Evolutionary conservation across 2,329 filamentous ascomycete species (phyloP).

Genomic region (Fusarium kyushuense): DNA sequence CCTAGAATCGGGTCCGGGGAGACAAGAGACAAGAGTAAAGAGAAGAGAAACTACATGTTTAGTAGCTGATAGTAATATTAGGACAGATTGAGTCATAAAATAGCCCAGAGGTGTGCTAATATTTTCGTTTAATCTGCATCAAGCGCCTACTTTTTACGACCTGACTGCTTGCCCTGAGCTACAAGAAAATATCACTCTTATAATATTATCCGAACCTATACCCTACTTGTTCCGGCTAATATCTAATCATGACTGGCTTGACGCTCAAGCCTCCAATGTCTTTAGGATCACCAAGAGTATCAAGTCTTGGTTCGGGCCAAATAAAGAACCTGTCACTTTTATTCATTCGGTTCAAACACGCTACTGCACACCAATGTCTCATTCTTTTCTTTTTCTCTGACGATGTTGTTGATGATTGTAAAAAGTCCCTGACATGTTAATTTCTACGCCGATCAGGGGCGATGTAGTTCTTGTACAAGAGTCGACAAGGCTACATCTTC

Average conservation of each 20-base stretch:
- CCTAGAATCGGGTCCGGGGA: background rate
- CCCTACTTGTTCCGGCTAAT: background rate
- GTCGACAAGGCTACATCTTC: background rate
- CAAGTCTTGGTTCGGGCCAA: background rate
- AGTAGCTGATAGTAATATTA: no score
- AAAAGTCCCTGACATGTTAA: background rate
- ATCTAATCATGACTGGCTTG: background rate
- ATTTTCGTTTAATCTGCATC: no score
- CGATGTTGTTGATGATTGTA: background rate
- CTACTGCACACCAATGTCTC: background rate
- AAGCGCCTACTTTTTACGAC: no score
- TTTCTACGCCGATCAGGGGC: background rate
- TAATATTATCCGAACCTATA: background rate
- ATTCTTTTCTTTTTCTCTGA: constrained; percentile 1
- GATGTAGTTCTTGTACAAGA: background rate
- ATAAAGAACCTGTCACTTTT: background rate
- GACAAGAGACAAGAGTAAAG: background rate
- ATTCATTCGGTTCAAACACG: background rate
- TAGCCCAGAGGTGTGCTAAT: no score
- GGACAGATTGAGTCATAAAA: no score
- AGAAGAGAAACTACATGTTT: no score
- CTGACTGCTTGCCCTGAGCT: no score
- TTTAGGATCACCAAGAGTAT: background rate
- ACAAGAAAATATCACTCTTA: background rate
- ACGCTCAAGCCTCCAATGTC: no score